Conservation (phyloP, 345 rosid genomes). For the Rhizophora mangle region DNA sequence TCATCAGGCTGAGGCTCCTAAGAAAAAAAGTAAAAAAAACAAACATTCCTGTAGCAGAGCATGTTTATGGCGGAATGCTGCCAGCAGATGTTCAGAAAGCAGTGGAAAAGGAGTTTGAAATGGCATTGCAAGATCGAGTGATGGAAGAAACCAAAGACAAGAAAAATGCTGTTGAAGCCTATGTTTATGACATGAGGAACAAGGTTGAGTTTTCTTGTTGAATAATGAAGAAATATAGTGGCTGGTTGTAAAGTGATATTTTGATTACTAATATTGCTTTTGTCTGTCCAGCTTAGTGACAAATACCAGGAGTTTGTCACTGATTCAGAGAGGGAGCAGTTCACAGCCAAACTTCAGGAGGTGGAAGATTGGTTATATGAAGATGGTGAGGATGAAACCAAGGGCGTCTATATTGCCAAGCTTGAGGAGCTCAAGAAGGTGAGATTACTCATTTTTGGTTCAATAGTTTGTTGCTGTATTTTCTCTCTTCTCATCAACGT, state of each 20-base stretch:
- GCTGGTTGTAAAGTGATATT: not conserved
- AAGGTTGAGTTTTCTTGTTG: conserved; percentile 43
- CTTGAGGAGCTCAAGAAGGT: conserved; percentile 90
- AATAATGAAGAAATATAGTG: not conserved
- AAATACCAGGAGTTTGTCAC: conserved; percentile 62
- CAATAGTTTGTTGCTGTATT: not conserved
- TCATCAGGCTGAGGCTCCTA: conserved; percentile 68
- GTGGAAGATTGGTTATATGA: conserved; percentile 89
- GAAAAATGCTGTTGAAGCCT: conserved; percentile 90
- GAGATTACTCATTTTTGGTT: not conserved
- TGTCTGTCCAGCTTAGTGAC: conserved; percentile 44
- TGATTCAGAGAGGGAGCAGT: conserved; percentile 56
- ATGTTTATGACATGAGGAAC: conserved; percentile 89
- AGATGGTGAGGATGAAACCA: conserved; percentile 92
- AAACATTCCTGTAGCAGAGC: conserved; percentile 56
- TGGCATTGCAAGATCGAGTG: conserved; percentile 87
- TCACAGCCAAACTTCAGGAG: conserved; percentile 57
- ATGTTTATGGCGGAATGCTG: conserved; percentile 60
- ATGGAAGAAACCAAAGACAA: conserved; percentile 92
- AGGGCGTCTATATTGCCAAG: conserved; percentile 81
- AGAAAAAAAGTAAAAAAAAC: conserved; percentile 80
- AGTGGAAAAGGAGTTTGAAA: conserved; percentile 77
- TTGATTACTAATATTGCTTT: conserved; percentile 2
- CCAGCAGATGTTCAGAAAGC: conserved; percentile 67
- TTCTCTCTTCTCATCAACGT: not conserved